Evolutionary conservation across 2,329 filamentous ascomycete species (phyloP), one percentile per base, ranked within the genome.

Genomic region (Alternaria alternata): DNA sequence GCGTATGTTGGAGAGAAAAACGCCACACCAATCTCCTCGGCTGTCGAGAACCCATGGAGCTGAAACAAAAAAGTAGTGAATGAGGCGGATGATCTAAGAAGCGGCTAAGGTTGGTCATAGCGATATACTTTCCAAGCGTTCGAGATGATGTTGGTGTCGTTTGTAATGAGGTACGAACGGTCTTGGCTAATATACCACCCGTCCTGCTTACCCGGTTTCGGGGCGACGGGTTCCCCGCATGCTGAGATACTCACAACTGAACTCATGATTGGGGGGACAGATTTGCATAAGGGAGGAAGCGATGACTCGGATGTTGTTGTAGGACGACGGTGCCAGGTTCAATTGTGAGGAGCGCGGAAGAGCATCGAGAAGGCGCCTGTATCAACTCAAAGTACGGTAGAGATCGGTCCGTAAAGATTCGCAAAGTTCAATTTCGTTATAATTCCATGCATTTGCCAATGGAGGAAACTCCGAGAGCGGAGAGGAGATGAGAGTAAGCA

Each of bases 161-260:
- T 32, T 18, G 28, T 32, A 16, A 48, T 48, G 44, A 34, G 32
- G 44, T 22, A 48, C 28, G 32, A 34, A 22, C 44, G 34, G 44
- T 32, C 44, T 48, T 48, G 28, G 44, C 44, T 32, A 48, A 48
- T 48, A 34, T 48, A 48, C 38, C 38, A 18, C n/a, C 38, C n/a
- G 38, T 20, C 38, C 44, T 34, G 44, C 44, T 48, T 48, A 48
- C 44, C n/a, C 44, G 44, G 28, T 34, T 34, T 32, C 44, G 28
- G 44, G 28, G 44, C 32, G n/a, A 48, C 30, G 12, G 46, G 18
- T 36, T 48, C 7, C 18, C 46, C 30, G 18, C 46, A 36, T 48
- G n/a, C 30, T 34, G 39, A 5, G 12, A 41, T 14, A 6, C 38
- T 41, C 39, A 14, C 12, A 18, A 11, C 2, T 22, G 18, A 3